Evolutionary conservation across 371 early-diverging fungal genomes (phyloP), one percentile per base, ranked within the genome.

Genomic region (Syncephalastrum racemosum): DNA sequence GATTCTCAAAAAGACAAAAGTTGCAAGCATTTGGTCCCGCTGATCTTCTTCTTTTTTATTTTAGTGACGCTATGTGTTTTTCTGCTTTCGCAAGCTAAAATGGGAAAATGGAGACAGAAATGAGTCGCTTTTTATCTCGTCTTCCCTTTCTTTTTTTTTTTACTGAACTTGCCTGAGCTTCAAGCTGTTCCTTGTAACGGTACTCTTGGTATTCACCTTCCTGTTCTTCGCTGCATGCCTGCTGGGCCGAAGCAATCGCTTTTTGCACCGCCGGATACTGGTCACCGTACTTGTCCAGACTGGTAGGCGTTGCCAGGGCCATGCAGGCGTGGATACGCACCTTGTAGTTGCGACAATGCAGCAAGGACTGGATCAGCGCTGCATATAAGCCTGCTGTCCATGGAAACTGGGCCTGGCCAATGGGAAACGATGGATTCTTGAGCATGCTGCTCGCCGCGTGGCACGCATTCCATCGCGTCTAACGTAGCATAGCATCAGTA

Each of bases 401-500:
- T 10, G 73, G 77, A 47, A 67, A 71, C 4, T 53, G 55, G 3
- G 59, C 62, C 25, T 54, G 53, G 3, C 85, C 86, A 46, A 89
- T 82, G 7, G 91, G 90, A 59, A 90, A 82, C 42, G 67, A 54
- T 8, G 67, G 59, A 54, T 86, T 85, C 6, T 70, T 60, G 5
- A 92, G 67, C 54, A 88, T 77, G 56, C 88, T 89, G 24, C 78
- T 75, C 15, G 87, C 74, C 0, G 91, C 88, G 68, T 92, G 84
- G 63, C 90, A 90, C 3, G 92, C 88, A 65, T 92, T 92, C 92
- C 92, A 92, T 16, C 92, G 85, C 10, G 80, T 81, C 85, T 90
- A 52, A 52, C 43, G 8, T 18, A 43, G 14, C 22, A 54, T 14
- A 36, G 4, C 18, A 23, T 52, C 13, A 46, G 16, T 27, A 14